phyloP scores from a whole-genome alignment of 2,329 filamentous ascomycete species.

The Lanzia echinophila region DNA sequence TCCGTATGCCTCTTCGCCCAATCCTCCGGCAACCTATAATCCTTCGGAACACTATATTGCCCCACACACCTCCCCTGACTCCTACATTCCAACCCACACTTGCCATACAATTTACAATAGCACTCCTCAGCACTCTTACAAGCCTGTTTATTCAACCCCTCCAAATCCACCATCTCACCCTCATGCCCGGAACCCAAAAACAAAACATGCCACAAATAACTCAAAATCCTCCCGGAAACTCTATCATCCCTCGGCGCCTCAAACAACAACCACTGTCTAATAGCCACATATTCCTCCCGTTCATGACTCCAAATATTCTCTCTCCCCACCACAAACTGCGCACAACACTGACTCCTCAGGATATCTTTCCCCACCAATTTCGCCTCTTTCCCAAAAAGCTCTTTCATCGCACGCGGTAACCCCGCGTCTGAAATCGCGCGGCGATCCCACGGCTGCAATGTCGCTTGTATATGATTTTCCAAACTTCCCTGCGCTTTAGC shows the following conservation, averaged over 20 bases:
- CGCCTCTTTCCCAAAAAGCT: conserved; percentile 34
- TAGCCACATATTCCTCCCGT: conserved; percentile 43
- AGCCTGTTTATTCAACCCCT: conserved; percentile 17
- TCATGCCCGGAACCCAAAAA: conserved; percentile 30
- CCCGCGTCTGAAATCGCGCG: conserved; percentile 34
- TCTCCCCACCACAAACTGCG: conserved; percentile 47
- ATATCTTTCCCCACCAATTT: conserved; percentile 37
- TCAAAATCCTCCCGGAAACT: conserved; percentile 39
- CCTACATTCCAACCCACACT: conserved; percentile 19
- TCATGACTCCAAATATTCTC: conserved; percentile 42
- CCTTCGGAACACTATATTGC: conserved; percentile 18
- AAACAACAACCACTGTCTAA: conserved; percentile 46
- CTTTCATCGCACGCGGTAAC: conserved; percentile 31
- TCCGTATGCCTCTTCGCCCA: background rate
- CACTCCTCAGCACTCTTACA: conserved; percentile 21
- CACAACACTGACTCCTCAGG: conserved; percentile 45
- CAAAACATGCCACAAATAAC: conserved; percentile 44
- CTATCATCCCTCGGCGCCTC: conserved; percentile 37
- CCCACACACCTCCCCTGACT: conserved; percentile 16
- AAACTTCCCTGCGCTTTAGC: conserved; percentile 36
- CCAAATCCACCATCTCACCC: conserved; percentile 12
- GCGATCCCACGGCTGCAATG: conserved; percentile 38
- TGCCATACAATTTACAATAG: conserved; percentile 24
- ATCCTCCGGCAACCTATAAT: conserved; percentile 16
- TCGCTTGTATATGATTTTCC: conserved; percentile 34